Base-by-base conservation (phyloP, 78 protist genomes). In the Emiliania huxleyi region DNA sequence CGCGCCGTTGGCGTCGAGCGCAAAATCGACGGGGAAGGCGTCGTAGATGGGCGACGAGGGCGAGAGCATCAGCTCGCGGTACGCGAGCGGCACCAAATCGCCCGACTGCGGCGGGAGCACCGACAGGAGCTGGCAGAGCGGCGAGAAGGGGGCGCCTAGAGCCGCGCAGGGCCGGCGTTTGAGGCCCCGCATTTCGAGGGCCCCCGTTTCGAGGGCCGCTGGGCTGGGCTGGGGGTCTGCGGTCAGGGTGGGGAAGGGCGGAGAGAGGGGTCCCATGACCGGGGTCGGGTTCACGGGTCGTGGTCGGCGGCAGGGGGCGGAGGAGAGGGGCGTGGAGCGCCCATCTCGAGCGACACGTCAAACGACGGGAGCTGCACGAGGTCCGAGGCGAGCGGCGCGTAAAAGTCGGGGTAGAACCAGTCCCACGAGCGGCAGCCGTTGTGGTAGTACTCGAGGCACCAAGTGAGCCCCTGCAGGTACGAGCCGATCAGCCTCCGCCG, bases 371-470 rank as follows among this genome's bases (percentile, higher is more conserved):
- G 87, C 23, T 37, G 12, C 11, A 12, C 22, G 37, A 91, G 26
- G 62, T 93, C 95, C 45, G 84, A 90, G 44, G 48, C 71, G 42
- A 93, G 45, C n/a, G 95, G 95, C 18, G 95, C 90, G 85, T 93
- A 93, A 43, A 85, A 91, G 77, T 93, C 87, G 38, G 95, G 95
- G 44, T 69, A 93, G 79, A 22, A 93, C 87, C 87, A 79, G 49
- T 40, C 23, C 87, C 87, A 79, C 46, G 87, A 79, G 52, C 56
- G 44, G 45, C 90, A 44, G 37, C 90, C 90, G 8, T 35, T 5
- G 35, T 48, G 91, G 15, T 55, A 46, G 77, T 55, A 87, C 37
- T 11, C 2, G 6, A 46, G 19, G 75, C 91, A 87, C 71, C 44
- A 37, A 22, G 3, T 0, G n/a, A 44, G 29, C 5, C 91, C 87